phyloP scores from a whole-genome alignment of 225 moss, liverwort and hornwort species.

The Straminergon stramineum region DNA sequence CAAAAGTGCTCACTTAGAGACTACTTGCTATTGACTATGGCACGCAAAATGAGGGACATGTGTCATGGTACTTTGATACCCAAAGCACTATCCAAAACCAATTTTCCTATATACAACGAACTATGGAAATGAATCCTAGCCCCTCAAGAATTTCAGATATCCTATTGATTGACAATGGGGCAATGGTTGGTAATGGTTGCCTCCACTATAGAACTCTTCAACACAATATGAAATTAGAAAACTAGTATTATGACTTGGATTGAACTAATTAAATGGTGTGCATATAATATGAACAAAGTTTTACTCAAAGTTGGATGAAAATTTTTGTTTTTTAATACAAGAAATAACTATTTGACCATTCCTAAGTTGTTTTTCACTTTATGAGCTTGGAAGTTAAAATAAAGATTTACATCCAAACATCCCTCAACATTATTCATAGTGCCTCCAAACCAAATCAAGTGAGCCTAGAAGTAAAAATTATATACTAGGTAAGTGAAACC shows the following conservation, averaged over 20 bases:
- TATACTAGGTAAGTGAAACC: neutral
- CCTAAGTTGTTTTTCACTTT: neutral
- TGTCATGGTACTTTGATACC: no score
- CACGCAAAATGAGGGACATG: no score
- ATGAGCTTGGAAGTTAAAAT: neutral
- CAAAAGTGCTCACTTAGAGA: no score
- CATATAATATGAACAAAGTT: neutral
- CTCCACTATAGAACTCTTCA: neutral
- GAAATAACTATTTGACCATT: neutral
- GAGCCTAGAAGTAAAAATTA: neutral
- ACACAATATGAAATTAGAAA: neutral
- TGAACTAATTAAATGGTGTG: neutral
- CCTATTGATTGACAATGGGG: no score
- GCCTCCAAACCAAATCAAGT: fast-evolving
- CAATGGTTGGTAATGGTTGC: no score
- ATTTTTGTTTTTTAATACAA: neutral
- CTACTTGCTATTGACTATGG: no score
- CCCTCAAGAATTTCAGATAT: no score
- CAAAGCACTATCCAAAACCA: no score
- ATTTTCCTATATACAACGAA: no score
- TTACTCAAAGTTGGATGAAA: neutral
- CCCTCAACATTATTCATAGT: neutral
- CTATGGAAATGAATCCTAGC: no score
- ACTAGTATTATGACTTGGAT: neutral
- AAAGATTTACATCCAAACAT: neutral